Evolutionary conservation across 164 flowering plant species (phyloP).

Genomic region (Tinospora cordifolia): DNA sequence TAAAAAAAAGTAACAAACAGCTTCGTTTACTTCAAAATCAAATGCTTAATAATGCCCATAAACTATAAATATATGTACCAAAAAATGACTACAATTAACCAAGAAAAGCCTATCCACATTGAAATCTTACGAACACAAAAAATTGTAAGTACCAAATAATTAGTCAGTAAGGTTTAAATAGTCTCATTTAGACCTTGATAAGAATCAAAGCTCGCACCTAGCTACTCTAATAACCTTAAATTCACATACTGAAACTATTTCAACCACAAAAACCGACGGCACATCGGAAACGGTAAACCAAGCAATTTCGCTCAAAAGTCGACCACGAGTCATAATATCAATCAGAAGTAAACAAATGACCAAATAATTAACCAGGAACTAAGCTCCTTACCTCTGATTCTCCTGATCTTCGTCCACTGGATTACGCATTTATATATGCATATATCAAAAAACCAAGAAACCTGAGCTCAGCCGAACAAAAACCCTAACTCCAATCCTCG

Average conservation of each 20-base stretch:
- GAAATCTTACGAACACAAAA: background rate
- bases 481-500: background rate
- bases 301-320: background rate
- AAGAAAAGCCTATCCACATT: background rate
- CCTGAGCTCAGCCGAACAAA: background rate
- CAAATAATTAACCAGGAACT: background rate
- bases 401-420: conserved; percentile 4
- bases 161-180: too few relatives aligned
- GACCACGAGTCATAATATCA: background rate
- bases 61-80: background rate
- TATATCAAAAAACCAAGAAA: background rate
- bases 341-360: background rate
- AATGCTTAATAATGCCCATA: background rate
- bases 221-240: background rate
- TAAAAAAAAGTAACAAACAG: background rate
- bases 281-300: background rate
- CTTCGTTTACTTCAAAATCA: background rate
- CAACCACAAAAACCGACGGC: background rate
- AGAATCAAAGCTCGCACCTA: background rate
- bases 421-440: conserved; percentile 6
- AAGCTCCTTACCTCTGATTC: conserved; percentile 12
- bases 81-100: background rate
- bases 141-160: too few relatives aligned
- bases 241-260: background rate
- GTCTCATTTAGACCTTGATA: background rate